Percentiles rank a stretch among this genome's conserved stretches.
phyloP scores from a whole-genome alignment of 495 filamentous ascomycete species.

The Trichoderma gamsii region DNA sequence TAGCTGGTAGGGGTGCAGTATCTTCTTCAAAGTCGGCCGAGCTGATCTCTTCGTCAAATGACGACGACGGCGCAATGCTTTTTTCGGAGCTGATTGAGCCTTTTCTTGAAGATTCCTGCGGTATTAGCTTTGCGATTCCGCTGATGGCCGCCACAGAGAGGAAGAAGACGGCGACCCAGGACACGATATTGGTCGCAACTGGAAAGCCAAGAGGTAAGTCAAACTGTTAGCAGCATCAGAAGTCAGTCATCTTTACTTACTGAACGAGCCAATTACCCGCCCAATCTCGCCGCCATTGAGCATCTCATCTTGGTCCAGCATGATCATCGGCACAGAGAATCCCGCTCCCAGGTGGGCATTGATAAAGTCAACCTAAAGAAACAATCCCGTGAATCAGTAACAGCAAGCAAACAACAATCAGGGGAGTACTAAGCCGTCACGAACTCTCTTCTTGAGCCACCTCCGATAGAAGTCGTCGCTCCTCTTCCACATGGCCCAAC shows the following conservation, averaged over 20 bases:
- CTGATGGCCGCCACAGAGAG: background rate
- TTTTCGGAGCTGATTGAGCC: background rate
- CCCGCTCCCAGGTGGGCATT: slow-evolving; percentile 16
- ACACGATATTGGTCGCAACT: slow-evolving; percentile 14
- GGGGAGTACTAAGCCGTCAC: background rate
- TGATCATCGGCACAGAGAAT: slow-evolving; percentile 17
- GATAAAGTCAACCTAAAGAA: slow-evolving; percentile 16
- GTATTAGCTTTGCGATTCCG: background rate
- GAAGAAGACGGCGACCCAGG: slow-evolving; percentile 8
- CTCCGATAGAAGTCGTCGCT: slow-evolving; percentile 1
- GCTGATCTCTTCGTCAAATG: background rate
- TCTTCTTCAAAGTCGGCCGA: background rate
- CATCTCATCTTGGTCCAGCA: slow-evolving; percentile 13
- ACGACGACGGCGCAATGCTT: background rate
- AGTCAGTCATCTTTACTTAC: background rate
- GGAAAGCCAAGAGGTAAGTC: background rate
- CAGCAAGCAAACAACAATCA: background rate
- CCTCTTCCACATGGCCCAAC: background rate
- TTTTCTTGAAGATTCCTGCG: background rate
- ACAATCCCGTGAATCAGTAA: background rate
- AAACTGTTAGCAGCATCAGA: background rate
- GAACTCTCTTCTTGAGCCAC: slow-evolving; percentile 13
- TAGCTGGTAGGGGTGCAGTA: background rate
- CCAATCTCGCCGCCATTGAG: slow-evolving; percentile 10
- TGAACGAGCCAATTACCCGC: slow-evolving; percentile 9